Evolutionary conservation across 306 rosid genomes (phyloP), one percentile per base, ranked within the genome.

Genomic region (Senna tora): DNA sequence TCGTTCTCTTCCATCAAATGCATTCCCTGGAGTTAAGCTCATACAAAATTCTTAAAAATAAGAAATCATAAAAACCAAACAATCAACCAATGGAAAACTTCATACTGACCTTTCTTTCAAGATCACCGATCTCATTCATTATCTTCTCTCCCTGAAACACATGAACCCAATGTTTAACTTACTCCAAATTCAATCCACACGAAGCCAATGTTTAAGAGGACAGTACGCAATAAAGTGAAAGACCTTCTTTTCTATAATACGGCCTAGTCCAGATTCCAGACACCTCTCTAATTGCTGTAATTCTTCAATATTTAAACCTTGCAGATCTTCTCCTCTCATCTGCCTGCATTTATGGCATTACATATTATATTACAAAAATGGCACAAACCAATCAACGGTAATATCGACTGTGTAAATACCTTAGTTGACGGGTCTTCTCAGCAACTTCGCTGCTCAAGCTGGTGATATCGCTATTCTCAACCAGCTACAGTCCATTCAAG

Each of bases 271-370:
- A 69, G 70, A 65, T 77, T 94, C 99, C 2, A 94, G 92, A 15
- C 91, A 83, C 67, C 76, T 89, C 83, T 94, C 99, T 45, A 94
- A 67, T 64, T 78, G 85, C 64, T 83, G 96, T 36, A 94, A 82
- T 69, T 94, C 89, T 65, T 88, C 96, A 14, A 91, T 68, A 73
- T 70, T 81, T 75, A 94, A 46, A 30, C 87, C 89, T 59, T 88
- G 95, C 42, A 94, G 91, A 78, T 91, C 99, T 71, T 94, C 99
- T 64, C 99, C 99, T 77, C 96, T 94, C 86, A 94, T 79, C 80
- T 88, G 97, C 91, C 99, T 93, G 58, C 21, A 34, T 15, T 49
- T 13, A 30, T 50, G 13, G 10, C 11, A 28, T 20, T 59, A 21
- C 30, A 25, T 13, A 12, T 71, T 9, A 50, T 10, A 62, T 56